Percentiles rank a stretch among this genome's conserved stretches.
These are phyloP conservation scores for Kwoniella pini DNA, from an alignment of 768 basidiomycete genomes.

Conservation along the genomic window DNA sequence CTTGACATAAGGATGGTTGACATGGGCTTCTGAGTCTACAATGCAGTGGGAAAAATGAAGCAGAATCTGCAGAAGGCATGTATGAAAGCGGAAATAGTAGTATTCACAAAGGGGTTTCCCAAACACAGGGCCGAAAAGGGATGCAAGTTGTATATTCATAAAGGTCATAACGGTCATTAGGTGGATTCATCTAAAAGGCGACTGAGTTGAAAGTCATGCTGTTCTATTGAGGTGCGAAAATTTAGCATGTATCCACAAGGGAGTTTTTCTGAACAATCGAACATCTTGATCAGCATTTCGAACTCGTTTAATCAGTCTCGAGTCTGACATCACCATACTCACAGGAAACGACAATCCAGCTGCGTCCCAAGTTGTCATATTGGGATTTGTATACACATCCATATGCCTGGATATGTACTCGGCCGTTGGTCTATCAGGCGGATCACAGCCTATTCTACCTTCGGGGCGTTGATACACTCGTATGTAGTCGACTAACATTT, in stretches of 20 bases:
- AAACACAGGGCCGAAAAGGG: no score
- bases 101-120: no score
- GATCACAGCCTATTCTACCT: constrained; percentile 72
- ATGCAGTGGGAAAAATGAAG: neutral
- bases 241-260: constrained; percentile 33
- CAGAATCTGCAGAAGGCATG: neutral
- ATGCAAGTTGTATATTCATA: no score
- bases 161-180: no score
- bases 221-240: no score
- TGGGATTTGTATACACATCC: constrained; percentile 73
- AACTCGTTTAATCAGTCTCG: no score
- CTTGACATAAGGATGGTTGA: no score
- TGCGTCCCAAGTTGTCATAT: constrained; percentile 79
- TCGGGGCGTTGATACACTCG: constrained; percentile 67
- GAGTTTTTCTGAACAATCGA: constrained; percentile 30
- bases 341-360: constrained; percentile 75
- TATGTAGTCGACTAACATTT: constrained; percentile 86
- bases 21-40: neutral
- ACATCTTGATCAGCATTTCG: constrained; percentile 6
- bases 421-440: constrained; percentile 72
- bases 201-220: no score
- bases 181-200: no score
- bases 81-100: neutral
- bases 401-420: constrained; percentile 64
- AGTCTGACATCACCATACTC: no score